A percentile compares a stretch with the other conserved stretches of the same genome.
Conservation (phyloP, 2,329 filamentous ascomycete genomes). For the Penicillium rolfsii region DNA sequence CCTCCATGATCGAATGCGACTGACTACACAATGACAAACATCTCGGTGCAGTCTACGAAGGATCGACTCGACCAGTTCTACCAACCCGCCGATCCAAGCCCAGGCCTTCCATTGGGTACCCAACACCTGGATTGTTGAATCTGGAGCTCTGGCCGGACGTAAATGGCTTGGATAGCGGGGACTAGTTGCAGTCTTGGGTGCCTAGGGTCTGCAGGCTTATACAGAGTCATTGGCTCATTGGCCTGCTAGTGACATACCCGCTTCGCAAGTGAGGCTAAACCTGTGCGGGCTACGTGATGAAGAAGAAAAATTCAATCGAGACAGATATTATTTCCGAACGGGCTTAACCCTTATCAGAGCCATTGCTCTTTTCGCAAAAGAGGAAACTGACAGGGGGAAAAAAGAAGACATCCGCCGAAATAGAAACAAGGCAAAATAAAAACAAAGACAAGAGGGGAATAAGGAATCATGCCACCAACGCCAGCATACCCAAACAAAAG, state of each 20-base stretch:
- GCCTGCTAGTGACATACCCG: background rate
- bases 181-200: background rate
- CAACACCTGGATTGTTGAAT: background rate
- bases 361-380: conserved; percentile 1
- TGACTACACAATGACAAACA: background rate
- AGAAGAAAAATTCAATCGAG: background rate
- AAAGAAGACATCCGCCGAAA: background rate
- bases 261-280: background rate
- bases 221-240: background rate
- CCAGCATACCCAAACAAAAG: conserved; percentile 19
- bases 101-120: conserved; percentile 10
- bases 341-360: conserved; percentile 1
- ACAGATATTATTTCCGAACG: conserved; percentile 17
- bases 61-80: background rate
- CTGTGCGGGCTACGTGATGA: background rate
- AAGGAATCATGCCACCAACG: conserved; percentile 25
- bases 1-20: background rate
- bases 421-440: conserved; percentile 7
- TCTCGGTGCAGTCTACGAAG: background rate
- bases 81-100: conserved; percentile 2
- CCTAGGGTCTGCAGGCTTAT: background rate
- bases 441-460: conserved; percentile 30
- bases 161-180: conserved; percentile 5
- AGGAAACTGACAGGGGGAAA: background rate
- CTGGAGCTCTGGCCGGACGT: conserved; percentile 3